Evolutionary conservation across 257 asterid genomes (phyloP).

Genomic region (Rubia yunnanensis): DNA sequence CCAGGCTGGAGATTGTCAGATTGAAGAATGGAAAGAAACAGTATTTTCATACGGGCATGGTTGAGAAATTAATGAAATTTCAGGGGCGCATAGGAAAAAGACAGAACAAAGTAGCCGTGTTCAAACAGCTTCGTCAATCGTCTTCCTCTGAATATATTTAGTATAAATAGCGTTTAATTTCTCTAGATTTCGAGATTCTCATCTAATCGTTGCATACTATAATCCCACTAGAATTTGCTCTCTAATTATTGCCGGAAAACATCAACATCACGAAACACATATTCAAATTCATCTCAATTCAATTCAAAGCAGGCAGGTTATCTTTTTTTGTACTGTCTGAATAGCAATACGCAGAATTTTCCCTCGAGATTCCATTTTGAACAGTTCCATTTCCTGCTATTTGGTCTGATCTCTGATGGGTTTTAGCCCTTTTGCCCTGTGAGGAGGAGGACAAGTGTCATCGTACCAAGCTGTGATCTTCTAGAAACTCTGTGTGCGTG

Average conservation of each 20-base stretch:
- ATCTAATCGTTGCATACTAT: neutral
- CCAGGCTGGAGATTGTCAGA: neutral
- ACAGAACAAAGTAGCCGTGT: neutral
- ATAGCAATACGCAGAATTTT: neutral
- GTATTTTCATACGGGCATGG: neutral
- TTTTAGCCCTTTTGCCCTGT: neutral
- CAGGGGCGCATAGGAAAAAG: neutral
- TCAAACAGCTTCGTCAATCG: neutral
- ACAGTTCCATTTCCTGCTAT: slow-evolving; percentile 5
- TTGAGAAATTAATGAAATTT: neutral
- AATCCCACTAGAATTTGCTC: slow-evolving; percentile 1
- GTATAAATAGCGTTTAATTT: neutral
- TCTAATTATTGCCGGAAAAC: neutral
- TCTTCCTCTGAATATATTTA: neutral
- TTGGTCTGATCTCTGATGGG: slow-evolving; percentile 7
- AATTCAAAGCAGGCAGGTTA: slow-evolving; percentile 1
- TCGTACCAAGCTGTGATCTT: slow-evolving; percentile 10
- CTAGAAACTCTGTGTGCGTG: neutral
- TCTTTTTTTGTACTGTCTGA: neutral
- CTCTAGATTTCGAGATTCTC: neutral
- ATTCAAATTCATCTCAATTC: neutral
- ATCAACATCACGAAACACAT: neutral
- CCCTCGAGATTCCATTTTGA: slow-evolving; percentile 9
- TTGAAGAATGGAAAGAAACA: neutral
- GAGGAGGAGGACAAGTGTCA: slow-evolving; percentile 1